These are phyloP conservation scores for Pleomassaria siparia DNA, from an alignment of 2,329 filamentous ascomycete genomes.

Conservation along the genomic window DNA sequence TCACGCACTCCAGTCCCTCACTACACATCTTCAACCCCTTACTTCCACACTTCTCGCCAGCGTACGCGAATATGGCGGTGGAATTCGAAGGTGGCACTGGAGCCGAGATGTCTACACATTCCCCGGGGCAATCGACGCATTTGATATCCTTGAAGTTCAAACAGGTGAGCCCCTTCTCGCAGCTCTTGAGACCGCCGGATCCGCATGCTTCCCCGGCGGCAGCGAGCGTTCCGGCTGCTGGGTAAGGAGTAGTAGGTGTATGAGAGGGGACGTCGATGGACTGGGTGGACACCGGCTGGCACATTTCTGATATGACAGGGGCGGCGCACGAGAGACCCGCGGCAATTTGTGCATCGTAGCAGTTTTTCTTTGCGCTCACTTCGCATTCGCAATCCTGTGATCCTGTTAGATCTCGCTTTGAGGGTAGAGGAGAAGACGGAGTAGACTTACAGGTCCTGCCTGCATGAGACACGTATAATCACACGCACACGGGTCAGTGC, in stretches of 20 bases:
- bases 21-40: not conserved
- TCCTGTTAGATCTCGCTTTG: not conserved
- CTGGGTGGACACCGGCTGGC: not conserved
- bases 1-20: not conserved
- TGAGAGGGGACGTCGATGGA: not conserved
- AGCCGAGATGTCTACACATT: no score
- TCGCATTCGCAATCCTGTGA: conserved; percentile 4
- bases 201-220: not conserved
- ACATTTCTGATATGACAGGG: not conserved
- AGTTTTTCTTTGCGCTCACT: not conserved
- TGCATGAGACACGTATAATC: not conserved
- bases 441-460: not conserved
- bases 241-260: not conserved
- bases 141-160: not conserved
- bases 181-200: not conserved
- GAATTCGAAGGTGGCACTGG: no score
- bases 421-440: no score
- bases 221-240: not conserved
- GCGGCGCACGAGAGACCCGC: not conserved
- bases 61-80: not conserved
- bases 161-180: not conserved
- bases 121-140: not conserved
- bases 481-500: conserved; percentile 1
- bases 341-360: not conserved
- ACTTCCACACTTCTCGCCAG: not conserved